Conservation (phyloP, 805 yeast genomes). For the Candida morakotiae region DNA sequence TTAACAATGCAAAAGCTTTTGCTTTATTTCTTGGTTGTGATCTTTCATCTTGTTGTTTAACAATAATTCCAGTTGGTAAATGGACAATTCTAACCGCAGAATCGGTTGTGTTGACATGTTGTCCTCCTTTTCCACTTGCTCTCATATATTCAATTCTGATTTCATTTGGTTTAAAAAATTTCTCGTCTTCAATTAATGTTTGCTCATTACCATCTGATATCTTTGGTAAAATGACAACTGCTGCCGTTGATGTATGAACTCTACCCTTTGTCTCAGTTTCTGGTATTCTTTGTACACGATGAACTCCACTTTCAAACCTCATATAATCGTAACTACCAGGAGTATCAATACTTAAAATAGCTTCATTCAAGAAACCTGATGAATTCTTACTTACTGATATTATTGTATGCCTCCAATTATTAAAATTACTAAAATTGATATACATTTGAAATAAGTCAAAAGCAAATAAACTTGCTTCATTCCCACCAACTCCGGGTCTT, state of each 20-base stretch:
- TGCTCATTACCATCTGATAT: conserved; percentile 53
- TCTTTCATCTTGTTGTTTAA: conserved; percentile 89
- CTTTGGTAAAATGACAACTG: conserved; percentile 89
- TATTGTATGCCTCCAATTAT: conserved; percentile 64
- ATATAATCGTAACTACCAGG: conserved; percentile 73
- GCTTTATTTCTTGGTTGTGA: conserved; percentile 95
- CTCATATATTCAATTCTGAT: conserved; percentile 95
- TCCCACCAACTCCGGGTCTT: conserved; percentile 95
- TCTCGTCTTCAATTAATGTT: conserved; percentile 48
- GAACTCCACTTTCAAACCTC: conserved; percentile 91
- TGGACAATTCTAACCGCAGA: conserved; percentile 94
- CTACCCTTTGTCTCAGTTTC: conserved; percentile 92
- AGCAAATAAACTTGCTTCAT: conserved; percentile 87
- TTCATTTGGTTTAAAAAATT: conserved; percentile 80
- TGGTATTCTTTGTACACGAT: conserved; percentile 92
- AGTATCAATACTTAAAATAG: conserved; percentile 60
- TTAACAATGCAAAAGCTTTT: conserved; percentile 76
- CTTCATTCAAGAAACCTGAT: conserved; percentile 73
- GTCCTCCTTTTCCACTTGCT: conserved; percentile 97
- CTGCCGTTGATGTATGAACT: conserved; percentile 94
- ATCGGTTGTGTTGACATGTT: conserved; percentile 95
- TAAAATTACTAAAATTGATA: conserved; percentile 57
- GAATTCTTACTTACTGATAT: conserved; percentile 54
- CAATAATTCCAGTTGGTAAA: conserved; percentile 84
- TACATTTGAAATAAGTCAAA: conserved; percentile 81